Conservation (phyloP, 495 filamentous ascomycete genomes). For the Talaromyces trachyspermus region DNA sequence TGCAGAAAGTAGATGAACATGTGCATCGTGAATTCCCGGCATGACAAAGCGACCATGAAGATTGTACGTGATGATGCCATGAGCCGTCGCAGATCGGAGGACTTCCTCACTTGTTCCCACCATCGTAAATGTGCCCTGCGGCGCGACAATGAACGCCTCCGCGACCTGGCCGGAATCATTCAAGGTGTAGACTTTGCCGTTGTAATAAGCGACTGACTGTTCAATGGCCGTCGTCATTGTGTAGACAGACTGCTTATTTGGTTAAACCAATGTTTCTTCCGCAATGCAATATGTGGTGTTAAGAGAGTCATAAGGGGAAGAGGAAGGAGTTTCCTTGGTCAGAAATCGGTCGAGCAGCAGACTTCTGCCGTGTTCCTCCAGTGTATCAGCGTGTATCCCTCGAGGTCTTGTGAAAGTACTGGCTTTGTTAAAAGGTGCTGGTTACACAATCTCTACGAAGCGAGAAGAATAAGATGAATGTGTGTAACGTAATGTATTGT, state of each 20-base stretch:
- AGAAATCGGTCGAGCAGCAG: too few relatives aligned
- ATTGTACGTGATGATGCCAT: slow-evolving; percentile 1
- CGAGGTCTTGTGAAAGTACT: too few relatives aligned
- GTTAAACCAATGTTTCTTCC: background rate
- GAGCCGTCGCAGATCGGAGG: background rate
- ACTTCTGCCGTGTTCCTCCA: too few relatives aligned
- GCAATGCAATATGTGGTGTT: background rate
- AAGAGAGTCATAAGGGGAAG: background rate
- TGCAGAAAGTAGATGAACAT: slow-evolving; percentile 1
- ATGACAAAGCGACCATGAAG: slow-evolving; percentile 1
- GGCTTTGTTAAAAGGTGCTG: too few relatives aligned
- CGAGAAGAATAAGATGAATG: too few relatives aligned
- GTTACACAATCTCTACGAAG: too few relatives aligned
- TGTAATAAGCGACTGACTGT: slow-evolving; percentile 5
- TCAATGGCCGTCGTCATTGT: background rate
- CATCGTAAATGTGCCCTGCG: background rate
- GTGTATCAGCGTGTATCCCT: too few relatives aligned
- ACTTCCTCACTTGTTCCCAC: background rate
- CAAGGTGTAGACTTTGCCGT: slow-evolving; percentile 3
- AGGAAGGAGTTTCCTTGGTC: background rate
- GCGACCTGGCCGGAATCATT: background rate
- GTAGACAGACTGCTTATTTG: background rate
- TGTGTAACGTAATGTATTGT: too few relatives aligned
- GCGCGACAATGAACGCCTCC: slow-evolving; percentile 2
- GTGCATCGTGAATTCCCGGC: slow-evolving; percentile 6